phyloP scores from a whole-genome alignment of 2,329 filamentous ascomycete genomes.

The Fusarium sp. region DNA sequence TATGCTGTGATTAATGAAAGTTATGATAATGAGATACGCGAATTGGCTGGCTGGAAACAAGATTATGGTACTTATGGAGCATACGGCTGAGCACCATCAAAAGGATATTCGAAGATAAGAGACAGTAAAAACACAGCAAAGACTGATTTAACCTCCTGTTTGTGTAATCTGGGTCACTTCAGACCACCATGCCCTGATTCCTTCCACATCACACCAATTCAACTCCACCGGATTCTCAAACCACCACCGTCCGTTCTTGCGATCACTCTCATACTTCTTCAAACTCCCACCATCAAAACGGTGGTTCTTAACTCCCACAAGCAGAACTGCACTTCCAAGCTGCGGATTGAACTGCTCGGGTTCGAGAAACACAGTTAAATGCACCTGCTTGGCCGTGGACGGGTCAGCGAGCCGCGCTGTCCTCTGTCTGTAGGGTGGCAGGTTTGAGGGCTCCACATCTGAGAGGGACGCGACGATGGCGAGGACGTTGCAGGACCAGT shows the following conservation, averaged over 20 bases:
- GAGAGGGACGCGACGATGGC: conserved; percentile 63
- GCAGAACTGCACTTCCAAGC: conserved; percentile 63
- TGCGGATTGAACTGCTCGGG: conserved; percentile 61
- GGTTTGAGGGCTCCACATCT: conserved; percentile 60
- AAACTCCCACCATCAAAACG: conserved; percentile 62
- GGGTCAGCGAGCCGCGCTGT: conserved; percentile 64
- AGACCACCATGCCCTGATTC: conserved; percentile 61
- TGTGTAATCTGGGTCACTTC: conserved; percentile 34
- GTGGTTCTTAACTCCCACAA: conserved; percentile 70
- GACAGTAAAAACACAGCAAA: neutral
- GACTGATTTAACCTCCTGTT: neutral
- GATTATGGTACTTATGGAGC: too few species aligned
- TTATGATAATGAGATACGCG: neutral
- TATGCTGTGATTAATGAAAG: neutral
- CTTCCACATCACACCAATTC: conserved; percentile 63
- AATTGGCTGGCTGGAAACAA: neutral
- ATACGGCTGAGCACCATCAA: too few species aligned
- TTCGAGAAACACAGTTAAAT: conserved; percentile 67
- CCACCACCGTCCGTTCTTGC: conserved; percentile 61
- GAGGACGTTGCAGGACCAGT: conserved; percentile 69
- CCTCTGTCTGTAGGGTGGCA: conserved; percentile 65
- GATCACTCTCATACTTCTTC: conserved; percentile 60
- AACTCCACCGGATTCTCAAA: conserved; percentile 61
- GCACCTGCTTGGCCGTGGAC: conserved; percentile 65
- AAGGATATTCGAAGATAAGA: neutral